Percentiles rank a stretch among this genome's conserved stretches.
Evolutionary conservation across 257 asterid species (phyloP).

Genomic region (Fraxinus americana): DNA sequence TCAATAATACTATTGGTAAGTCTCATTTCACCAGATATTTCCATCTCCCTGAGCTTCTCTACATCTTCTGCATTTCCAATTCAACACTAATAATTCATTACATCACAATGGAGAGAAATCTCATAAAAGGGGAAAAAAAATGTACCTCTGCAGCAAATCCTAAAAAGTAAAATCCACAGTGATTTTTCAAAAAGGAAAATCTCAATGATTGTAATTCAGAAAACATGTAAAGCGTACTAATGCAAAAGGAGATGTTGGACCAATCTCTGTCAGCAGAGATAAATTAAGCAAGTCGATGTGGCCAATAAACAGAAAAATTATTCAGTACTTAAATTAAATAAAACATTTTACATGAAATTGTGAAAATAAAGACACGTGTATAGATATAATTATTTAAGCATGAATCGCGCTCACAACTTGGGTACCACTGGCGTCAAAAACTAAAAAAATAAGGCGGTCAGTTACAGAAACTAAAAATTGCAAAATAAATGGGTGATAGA

Average conservation of each 20-base stretch:
- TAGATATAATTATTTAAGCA: background rate
- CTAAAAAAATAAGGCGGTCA: background rate
- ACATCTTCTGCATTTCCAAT: constrained; percentile 69
- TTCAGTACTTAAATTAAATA: background rate
- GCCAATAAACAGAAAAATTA: background rate
- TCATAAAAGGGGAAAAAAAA: background rate
- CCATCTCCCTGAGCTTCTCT: constrained; percentile 83
- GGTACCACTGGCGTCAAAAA: background rate
- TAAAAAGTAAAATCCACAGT: background rate
- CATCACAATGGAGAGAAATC: background rate
- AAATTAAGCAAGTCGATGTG: background rate
- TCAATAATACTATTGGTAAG: constrained; percentile 49
- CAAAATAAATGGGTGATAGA: background rate
- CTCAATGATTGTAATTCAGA: background rate
- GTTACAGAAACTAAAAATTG: background rate
- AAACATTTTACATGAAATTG: background rate
- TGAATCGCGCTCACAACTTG: background rate
- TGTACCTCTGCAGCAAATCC: too few species aligned
- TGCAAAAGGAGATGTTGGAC: background rate
- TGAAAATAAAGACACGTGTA: background rate
- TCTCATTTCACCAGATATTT: constrained; percentile 73
- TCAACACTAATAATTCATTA: background rate
- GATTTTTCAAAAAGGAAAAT: background rate
- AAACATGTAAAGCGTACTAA: too few species aligned
- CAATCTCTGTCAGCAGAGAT: background rate